Percentiles rank a stretch among this genome's conserved stretches.
Conservation (phyloP, 2,329 filamentous ascomycete genomes). For the Thelonectria rubi region DNA sequence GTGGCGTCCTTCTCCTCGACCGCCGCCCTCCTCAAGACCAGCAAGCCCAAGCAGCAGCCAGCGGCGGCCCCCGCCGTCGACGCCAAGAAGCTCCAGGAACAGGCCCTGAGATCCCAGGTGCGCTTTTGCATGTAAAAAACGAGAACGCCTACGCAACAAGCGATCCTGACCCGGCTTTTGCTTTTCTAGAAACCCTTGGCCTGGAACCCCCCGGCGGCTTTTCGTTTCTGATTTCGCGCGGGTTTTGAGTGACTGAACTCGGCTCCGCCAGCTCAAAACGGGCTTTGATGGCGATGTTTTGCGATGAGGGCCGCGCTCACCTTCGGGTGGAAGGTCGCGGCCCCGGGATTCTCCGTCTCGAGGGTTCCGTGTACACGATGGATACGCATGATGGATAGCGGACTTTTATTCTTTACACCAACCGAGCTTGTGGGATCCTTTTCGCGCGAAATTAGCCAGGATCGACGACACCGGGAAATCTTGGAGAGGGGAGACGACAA, state of each 20-base stretch:
- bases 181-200: neutral
- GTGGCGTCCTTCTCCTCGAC: slow-evolving; percentile 39
- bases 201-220: neutral
- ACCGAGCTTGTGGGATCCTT: neutral
- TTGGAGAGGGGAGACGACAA: neutral
- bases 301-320: neutral
- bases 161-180: neutral
- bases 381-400: neutral
- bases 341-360: neutral
- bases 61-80: slow-evolving; percentile 30
- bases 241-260: neutral
- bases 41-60: slow-evolving; percentile 23
- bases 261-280: neutral
- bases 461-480: neutral
- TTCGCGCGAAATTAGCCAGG: neutral
- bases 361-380: neutral
- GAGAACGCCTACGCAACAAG: neutral
- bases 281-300: neutral
- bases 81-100: slow-evolving; percentile 40
- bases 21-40: slow-evolving; percentile 35
- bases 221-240: neutral
- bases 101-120: slow-evolving; percentile 43
- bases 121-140: slow-evolving; percentile 39
- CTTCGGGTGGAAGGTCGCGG: neutral
- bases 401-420: neutral